Evolutionary conservation across 495 filamentous ascomycete species (phyloP).

Genomic region (Poronia punctata): DNA sequence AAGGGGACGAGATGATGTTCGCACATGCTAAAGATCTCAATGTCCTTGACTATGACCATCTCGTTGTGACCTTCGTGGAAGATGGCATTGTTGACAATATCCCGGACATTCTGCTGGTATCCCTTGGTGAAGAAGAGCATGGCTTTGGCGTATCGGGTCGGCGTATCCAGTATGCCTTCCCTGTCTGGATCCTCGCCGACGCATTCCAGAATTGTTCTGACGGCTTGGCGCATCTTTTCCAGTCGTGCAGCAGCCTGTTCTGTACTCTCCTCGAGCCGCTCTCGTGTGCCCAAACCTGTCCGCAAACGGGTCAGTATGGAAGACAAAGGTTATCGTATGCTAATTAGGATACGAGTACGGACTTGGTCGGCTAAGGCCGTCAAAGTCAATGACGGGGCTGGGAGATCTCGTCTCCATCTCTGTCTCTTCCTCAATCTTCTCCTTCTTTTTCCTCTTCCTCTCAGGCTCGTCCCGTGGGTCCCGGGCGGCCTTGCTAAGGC

Average conservation of each 20-base stretch:
- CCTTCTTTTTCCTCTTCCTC: slow-evolving; percentile 31
- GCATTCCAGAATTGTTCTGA: slow-evolving; percentile 88
- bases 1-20: slow-evolving; percentile 98
- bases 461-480: slow-evolving; percentile 66
- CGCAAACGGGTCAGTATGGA: slow-evolving; percentile 1
- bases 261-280: slow-evolving; percentile 69
- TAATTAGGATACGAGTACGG: slow-evolving; percentile 19
- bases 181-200: slow-evolving; percentile 92
- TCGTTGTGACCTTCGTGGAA: slow-evolving; percentile 98
- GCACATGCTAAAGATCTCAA: slow-evolving; percentile 91
- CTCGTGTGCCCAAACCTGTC: slow-evolving; percentile 68
- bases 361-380: slow-evolving; percentile 68
- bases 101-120: slow-evolving; percentile 90
- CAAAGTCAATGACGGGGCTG: slow-evolving; percentile 65
- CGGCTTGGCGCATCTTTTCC: slow-evolving; percentile 73
- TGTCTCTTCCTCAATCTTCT: slow-evolving; percentile 21
- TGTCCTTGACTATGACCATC: slow-evolving; percentile 95
- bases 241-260: slow-evolving; percentile 65
- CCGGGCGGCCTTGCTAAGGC: slow-evolving; percentile 61
- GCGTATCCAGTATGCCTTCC: slow-evolving; percentile 81
- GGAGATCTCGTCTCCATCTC: slow-evolving; percentile 34
- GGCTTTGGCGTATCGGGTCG: slow-evolving; percentile 87
- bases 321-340: too few relatives aligned
- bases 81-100: slow-evolving; percentile 89
- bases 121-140: slow-evolving; percentile 99